These are phyloP conservation scores for Rhodomyrtus psidioides DNA, from an alignment of 441 rosid genomes.

Conservation along the genomic window DNA sequence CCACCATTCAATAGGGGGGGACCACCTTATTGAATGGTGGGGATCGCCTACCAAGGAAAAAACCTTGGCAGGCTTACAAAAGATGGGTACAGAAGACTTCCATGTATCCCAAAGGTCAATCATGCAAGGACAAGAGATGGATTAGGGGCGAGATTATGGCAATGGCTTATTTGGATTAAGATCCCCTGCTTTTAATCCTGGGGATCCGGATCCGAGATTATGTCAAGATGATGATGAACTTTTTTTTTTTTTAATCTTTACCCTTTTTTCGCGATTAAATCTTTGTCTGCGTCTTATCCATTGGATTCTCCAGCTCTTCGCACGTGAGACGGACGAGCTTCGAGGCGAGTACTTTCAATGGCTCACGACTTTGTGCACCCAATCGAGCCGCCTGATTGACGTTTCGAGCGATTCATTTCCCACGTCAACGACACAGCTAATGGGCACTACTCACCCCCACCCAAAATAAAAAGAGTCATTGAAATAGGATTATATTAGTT, in stretches of 20 bases:
- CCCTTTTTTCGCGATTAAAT: not conserved
- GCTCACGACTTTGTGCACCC: not conserved
- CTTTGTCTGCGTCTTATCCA: not conserved
- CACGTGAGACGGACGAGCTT: not conserved
- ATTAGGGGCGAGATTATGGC: not conserved
- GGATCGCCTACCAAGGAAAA: too few relatives aligned
- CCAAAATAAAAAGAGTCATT: not conserved
- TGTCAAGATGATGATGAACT: not conserved
- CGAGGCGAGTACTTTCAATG: not conserved
- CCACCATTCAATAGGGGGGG: too few relatives aligned
- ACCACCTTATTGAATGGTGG: too few relatives aligned
- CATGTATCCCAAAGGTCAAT: not conserved
- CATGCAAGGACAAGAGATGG: not conserved
- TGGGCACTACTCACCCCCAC: not conserved
- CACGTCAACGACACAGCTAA: not conserved
- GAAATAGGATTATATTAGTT: not conserved
- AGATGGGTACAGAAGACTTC: not conserved
- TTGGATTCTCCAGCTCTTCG: not conserved
- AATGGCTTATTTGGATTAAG: too few relatives aligned
- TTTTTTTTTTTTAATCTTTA: not conserved
- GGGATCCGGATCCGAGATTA: too few relatives aligned
- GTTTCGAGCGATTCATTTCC: not conserved
- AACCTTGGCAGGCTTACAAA: too few relatives aligned
- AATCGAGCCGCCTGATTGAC: not conserved
- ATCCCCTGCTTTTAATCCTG: too few relatives aligned